Evolutionary conservation across 1,284 basidiomycete species (phyloP), one percentile per base, ranked within the genome.

Genomic region (Trichosporon asahii): DNA sequence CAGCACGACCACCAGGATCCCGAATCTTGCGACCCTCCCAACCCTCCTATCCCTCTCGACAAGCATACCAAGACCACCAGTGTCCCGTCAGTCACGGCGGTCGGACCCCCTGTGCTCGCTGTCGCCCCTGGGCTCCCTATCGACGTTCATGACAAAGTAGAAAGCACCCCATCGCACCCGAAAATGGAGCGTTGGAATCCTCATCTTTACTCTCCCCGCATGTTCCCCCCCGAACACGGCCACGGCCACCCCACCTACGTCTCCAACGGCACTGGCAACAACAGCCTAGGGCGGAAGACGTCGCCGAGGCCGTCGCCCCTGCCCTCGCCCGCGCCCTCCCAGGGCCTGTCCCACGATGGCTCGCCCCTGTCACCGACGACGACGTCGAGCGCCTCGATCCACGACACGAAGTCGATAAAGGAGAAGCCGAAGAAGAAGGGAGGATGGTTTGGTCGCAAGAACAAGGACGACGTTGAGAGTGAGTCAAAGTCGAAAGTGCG

Each of bases 341-440:
- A 61, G 27, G 27, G 27, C 21, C 15, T n/a, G 23, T 31, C 27
- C 27, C 14, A 31, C 29, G 57, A 61, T 7, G 57, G 57, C 27
- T 61, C 57, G 15, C 57, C 57, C 11, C 27, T 61, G 57, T 61
- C 57, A 5, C 57, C 57, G 4, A n/a, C 27, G 31, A 61, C 57
- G 57, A 33, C 57, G 15, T 61, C 57, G 3, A 25, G 21, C 18
- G 57, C 18, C 27, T 61, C 57, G 29, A 31, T 61, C 15, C 57
- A 31, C 29, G 57, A 61, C 15, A 61, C 57, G 0, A 61, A 61
- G 29, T 61, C 57, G 29, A 31, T 33, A 31, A 31, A 31, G 27
- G 57, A 61, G 27, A 61, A 61, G 29, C 27, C 27, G 15, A 31
- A 61, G 57, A 61, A 61, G 57, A 61, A 61, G 18, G 57, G 57